Conservation (phyloP, 768 basidiomycete genomes). For the Tricholoma saponaceum region DNA sequence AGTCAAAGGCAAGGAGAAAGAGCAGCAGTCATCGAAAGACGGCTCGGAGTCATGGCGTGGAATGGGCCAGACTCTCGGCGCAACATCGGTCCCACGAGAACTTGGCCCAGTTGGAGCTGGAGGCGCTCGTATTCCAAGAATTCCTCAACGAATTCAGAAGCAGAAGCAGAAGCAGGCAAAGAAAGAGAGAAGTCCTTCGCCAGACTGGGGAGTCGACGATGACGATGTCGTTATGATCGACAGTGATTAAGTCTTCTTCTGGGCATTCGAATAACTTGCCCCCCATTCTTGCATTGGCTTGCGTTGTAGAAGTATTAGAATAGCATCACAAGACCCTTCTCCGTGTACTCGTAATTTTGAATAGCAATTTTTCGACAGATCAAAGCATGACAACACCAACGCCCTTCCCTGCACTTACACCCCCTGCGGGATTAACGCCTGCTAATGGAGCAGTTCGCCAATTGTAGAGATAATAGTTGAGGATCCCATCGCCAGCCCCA, state of each 20-base stretch:
- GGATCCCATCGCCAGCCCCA: constrained; percentile 85
- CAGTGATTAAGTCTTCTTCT: constrained; percentile 50
- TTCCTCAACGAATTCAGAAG: constrained; percentile 35
- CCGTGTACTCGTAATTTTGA: neutral
- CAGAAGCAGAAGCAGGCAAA: constrained; percentile 29
- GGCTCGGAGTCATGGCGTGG: constrained; percentile 40
- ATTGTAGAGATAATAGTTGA: constrained; percentile 94
- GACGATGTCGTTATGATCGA: constrained; percentile 84
- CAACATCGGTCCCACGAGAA: constrained; percentile 29
- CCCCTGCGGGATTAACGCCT: constrained; percentile 56
- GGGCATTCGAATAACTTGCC: neutral
- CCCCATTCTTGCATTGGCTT: neutral
- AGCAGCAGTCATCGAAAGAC: constrained; percentile 31
- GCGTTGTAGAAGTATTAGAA: neutral
- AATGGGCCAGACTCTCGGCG: constrained; percentile 49
- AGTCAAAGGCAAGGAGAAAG: constrained; percentile 51
- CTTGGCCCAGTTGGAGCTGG: constrained; percentile 50
- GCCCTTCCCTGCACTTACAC: constrained; percentile 63
- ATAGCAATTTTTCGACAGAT: constrained; percentile 8
- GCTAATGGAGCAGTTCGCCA: constrained; percentile 84
- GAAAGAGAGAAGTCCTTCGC: constrained; percentile 61
- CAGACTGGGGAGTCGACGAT: constrained; percentile 81
- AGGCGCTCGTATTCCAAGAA: constrained; percentile 46
- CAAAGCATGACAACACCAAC: constrained; percentile 95
- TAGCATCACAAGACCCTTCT: neutral